Evolutionary conservation across 2,329 filamentous ascomycete genomes (phyloP).

Genomic region (Penicillium sclerotiorum): DNA sequence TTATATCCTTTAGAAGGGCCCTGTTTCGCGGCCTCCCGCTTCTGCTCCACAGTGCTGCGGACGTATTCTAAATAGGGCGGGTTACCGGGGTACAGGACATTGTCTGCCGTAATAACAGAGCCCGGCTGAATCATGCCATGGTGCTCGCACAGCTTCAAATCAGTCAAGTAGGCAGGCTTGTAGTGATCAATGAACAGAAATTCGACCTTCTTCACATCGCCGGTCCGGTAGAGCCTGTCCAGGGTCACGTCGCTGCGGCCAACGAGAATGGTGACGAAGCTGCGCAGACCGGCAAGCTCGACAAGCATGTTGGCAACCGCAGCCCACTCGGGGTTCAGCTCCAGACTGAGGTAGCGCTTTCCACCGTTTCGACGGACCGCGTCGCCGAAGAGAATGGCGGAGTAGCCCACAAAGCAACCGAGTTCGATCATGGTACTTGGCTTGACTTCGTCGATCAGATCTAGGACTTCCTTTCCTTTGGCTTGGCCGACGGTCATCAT

Average conservation of each 20-base stretch:
- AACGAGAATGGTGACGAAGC: slow-evolving; percentile 70
- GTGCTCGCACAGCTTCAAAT: slow-evolving; percentile 76
- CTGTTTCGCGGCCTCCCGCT: slow-evolving; percentile 48
- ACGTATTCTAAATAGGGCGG: slow-evolving; percentile 64
- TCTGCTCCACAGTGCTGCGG: slow-evolving; percentile 64
- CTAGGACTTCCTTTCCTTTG: slow-evolving; percentile 71
- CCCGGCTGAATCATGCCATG: slow-evolving; percentile 66
- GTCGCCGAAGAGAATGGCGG: slow-evolving; percentile 72
- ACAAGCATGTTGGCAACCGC: slow-evolving; percentile 70
- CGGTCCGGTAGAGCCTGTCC: slow-evolving; percentile 58
- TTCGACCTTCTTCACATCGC: slow-evolving; percentile 63
- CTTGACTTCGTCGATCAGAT: slow-evolving; percentile 68
- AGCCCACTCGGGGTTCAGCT: slow-evolving; percentile 73
- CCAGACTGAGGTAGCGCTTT: slow-evolving; percentile 69
- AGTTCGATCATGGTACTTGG: slow-evolving; percentile 75
- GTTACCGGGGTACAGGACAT: slow-evolving; percentile 48
- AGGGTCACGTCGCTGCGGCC: slow-evolving; percentile 70
- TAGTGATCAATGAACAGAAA: slow-evolving; percentile 80
- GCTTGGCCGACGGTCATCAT: slow-evolving; percentile 79
- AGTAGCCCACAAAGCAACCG: slow-evolving; percentile 81
- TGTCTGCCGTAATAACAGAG: slow-evolving; percentile 47
- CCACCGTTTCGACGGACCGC: slow-evolving; percentile 67
- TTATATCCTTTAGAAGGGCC: slow-evolving; percentile 21
- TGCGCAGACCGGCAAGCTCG: slow-evolving; percentile 71
- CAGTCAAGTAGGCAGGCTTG: slow-evolving; percentile 73